Percentiles rank a stretch among this genome's conserved stretches.
These are phyloP conservation scores for Sphaerulina musiva DNA, from an alignment of 2,329 filamentous ascomycete genomes.

Conservation along the genomic window DNA sequence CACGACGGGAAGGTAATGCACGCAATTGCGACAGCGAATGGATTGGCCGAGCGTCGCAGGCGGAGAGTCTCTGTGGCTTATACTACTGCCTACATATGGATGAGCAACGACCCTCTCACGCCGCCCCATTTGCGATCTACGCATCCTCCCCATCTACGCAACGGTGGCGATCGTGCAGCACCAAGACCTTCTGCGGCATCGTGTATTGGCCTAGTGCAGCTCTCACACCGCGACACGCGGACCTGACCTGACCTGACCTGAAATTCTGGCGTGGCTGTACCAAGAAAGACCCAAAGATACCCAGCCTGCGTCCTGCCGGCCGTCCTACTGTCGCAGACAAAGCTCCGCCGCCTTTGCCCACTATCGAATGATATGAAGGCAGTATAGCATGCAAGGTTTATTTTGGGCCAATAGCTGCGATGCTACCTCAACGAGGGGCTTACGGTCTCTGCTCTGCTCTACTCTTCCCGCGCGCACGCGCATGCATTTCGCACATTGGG, in stretches of 20 bases:
- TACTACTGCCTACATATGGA: slow-evolving; percentile 4
- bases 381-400: slow-evolving; percentile 17
- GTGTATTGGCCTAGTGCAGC: slow-evolving; percentile 7
- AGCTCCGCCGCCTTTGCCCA: slow-evolving; percentile 17
- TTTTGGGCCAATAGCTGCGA: slow-evolving; percentile 15
- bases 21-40: slow-evolving; percentile 17
- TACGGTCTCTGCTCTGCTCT: slow-evolving; percentile 3
- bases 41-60: slow-evolving; percentile 9
- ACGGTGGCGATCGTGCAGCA: slow-evolving; percentile 12
- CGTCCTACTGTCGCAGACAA: slow-evolving; percentile 14
- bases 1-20: slow-evolving; percentile 12
- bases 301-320: neutral
- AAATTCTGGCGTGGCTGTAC: slow-evolving; percentile 6
- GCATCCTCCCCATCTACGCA: slow-evolving; percentile 10
- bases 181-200: slow-evolving; percentile 4
- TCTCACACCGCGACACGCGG: neutral
- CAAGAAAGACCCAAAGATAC: slow-evolving; percentile 11
- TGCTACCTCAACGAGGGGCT: slow-evolving; percentile 10
- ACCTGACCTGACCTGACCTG: slow-evolving; percentile 3
- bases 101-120: slow-evolving; percentile 3
- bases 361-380: slow-evolving; percentile 11
- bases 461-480: slow-evolving; percentile 10
- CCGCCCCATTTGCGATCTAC: slow-evolving; percentile 13
- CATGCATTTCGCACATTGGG: slow-evolving; percentile 1
- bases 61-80: slow-evolving; percentile 15